Percentiles rank a stretch among this genome's conserved stretches.
These are phyloP conservation scores for Neurospora sp. DNA, from an alignment of 495 filamentous ascomycete species.

Conservation along the genomic window DNA sequence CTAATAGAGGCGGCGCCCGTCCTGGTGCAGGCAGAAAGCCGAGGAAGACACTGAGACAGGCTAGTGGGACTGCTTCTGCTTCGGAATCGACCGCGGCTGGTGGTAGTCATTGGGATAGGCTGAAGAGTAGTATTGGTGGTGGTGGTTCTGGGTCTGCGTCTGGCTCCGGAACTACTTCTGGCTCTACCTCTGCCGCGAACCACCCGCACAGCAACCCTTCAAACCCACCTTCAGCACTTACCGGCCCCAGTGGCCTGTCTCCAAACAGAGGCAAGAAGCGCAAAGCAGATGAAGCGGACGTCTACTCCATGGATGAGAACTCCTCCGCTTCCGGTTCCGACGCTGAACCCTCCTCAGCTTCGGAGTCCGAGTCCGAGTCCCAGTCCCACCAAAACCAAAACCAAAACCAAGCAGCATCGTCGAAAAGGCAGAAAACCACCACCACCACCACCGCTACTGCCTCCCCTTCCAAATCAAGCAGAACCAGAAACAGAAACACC, in stretches of 20 bases:
- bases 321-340: background rate
- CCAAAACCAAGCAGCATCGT: no score
- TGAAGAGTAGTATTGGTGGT: background rate
- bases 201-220: background rate
- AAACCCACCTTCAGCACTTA: background rate
- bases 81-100: conserved; percentile 5
- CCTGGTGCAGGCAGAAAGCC: conserved; percentile 25
- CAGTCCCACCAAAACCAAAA: background rate
- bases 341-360: background rate
- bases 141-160: background rate
- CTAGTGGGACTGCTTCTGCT: background rate
- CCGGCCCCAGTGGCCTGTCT: background rate
- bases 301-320: background rate
- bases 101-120: background rate
- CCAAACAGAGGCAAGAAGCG: conserved; percentile 7
- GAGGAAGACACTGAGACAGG: background rate
- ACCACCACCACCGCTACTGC: background rate
- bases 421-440: background rate
- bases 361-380: conserved; percentile 2
- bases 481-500: background rate
- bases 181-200: background rate
- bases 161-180: background rate
- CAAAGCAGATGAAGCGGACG: background rate
- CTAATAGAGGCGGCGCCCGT: conserved; percentile 23
- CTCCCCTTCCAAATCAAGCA: background rate